Percentiles rank a stretch among this genome's conserved stretches.
Conservation (phyloP, 192 early-diverging fungal species). For the Coemansia sp. region DNA sequence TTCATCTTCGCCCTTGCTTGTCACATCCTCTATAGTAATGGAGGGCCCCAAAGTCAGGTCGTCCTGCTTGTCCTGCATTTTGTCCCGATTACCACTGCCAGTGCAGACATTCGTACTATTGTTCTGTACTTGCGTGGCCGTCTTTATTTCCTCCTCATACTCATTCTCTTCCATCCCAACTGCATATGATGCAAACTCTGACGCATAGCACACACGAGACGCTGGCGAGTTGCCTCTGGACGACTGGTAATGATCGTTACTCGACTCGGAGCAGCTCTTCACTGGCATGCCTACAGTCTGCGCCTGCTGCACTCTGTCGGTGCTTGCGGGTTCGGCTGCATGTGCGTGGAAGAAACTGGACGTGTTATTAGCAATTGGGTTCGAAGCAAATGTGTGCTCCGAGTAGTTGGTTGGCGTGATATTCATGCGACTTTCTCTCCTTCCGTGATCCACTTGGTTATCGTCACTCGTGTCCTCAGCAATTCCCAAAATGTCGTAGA, state of each 20-base stretch:
- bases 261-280: background rate
- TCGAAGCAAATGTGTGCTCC: background rate
- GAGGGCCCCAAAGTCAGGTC: background rate
- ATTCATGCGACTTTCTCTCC: background rate
- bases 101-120: background rate
- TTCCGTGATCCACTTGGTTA: slow-evolving; percentile 1
- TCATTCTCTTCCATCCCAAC: background rate
- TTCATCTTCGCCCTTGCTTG: background rate
- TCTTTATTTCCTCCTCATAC: background rate
- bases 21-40: slow-evolving; percentile 4
- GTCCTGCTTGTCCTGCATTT: background rate
- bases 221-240: slow-evolving; percentile 14
- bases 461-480: slow-evolving; percentile 11
- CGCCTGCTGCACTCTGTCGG: too few relatives aligned
- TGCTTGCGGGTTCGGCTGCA: background rate
- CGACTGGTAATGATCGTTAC: background rate
- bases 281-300: too few relatives aligned
- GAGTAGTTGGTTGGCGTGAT: background rate
- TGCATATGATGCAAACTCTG: slow-evolving; percentile 15
- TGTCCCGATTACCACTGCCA: background rate
- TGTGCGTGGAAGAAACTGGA: too few relatives aligned
- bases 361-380: background rate
- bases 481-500: slow-evolving; percentile 48
- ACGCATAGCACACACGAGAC: slow-evolving; percentile 25
- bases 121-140: background rate